A percentile compares a stretch with the other conserved stretches of the same genome.
These are phyloP conservation scores for Kodamaea nitidulidarum DNA, from an alignment of 805 yeast species.

Conservation along the genomic window DNA sequence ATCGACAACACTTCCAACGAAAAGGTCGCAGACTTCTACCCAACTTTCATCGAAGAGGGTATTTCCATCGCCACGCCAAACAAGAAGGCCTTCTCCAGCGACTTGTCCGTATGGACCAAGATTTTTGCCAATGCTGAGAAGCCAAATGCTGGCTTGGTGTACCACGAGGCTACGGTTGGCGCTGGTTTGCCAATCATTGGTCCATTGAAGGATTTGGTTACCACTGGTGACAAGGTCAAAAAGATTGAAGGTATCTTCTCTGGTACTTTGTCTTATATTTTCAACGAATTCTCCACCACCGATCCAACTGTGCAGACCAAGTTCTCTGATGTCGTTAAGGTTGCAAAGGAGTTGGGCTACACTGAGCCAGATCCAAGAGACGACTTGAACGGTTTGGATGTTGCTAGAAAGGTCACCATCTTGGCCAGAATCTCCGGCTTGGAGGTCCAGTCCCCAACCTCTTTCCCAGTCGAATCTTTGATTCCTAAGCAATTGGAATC, in stretches of 20 bases:
- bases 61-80: constrained; percentile 97
- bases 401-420: constrained; percentile 96
- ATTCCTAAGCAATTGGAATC: constrained; percentile 84
- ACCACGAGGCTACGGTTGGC: constrained; percentile 98
- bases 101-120: constrained; percentile 67
- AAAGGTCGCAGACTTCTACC: constrained; percentile 70
- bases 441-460: constrained; percentile 76
- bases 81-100: constrained; percentile 92
- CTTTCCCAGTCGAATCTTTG: constrained; percentile 91
- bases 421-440: constrained; percentile 91
- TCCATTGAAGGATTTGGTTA: constrained; percentile 80
- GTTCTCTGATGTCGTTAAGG: constrained; percentile 84
- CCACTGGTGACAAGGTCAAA: constrained; percentile 89
- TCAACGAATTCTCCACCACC: constrained; percentile 84
- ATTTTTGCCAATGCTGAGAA: constrained; percentile 56
- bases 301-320: constrained; percentile 53
- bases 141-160: constrained; percentile 66
- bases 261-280: constrained; percentile 92
- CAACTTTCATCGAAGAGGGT: constrained; percentile 67
- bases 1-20: constrained; percentile 94
- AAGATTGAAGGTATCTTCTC: constrained; percentile 95
- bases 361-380: constrained; percentile 99
- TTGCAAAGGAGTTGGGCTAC: constrained; percentile 89
- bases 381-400: constrained; percentile 95
- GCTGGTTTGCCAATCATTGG: constrained; percentile 96